phyloP scores from a whole-genome alignment of 345 rosid species.

The Camelina sativa region DNA sequence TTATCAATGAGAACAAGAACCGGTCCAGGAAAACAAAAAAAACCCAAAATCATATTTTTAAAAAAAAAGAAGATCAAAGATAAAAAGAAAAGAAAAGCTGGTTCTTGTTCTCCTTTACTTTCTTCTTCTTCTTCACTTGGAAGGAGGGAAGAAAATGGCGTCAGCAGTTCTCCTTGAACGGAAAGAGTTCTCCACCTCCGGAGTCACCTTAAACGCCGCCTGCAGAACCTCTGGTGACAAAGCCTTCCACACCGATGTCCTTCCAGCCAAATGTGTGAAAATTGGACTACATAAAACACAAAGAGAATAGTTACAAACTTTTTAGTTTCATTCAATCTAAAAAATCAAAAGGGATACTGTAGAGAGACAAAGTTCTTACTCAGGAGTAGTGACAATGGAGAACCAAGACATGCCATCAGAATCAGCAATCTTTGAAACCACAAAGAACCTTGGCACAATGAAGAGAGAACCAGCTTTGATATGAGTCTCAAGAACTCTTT shows the following conservation, averaged over 20 bases:
- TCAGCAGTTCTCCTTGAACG: constrained; percentile 67
- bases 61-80: background rate
- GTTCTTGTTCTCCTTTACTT: constrained; percentile 25
- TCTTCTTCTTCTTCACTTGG: constrained; percentile 45
- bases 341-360: background rate
- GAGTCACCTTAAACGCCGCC: constrained; percentile 69
- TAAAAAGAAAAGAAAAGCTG: background rate
- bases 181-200: constrained; percentile 66
- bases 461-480: constrained; percentile 72
- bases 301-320: background rate
- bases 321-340: background rate
- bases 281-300: constrained; percentile 63
- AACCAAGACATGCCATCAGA: constrained; percentile 82
- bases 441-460: constrained; percentile 87
- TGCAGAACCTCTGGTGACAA: constrained; percentile 77
- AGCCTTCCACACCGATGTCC: constrained; percentile 78
- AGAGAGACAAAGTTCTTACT: constrained; percentile 51
- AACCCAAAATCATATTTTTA: background rate
- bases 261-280: constrained; percentile 92
- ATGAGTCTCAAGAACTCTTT: constrained; percentile 69
- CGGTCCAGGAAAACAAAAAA: background rate
- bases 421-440: constrained; percentile 84
- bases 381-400: constrained; percentile 81
- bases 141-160: constrained; percentile 87
- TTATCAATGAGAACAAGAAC: constrained; percentile 35